A percentile compares a stretch with the other conserved stretches of the same genome.
Conservation (phyloP, 257 asterid species). For the Solanum dulcamara region DNA sequence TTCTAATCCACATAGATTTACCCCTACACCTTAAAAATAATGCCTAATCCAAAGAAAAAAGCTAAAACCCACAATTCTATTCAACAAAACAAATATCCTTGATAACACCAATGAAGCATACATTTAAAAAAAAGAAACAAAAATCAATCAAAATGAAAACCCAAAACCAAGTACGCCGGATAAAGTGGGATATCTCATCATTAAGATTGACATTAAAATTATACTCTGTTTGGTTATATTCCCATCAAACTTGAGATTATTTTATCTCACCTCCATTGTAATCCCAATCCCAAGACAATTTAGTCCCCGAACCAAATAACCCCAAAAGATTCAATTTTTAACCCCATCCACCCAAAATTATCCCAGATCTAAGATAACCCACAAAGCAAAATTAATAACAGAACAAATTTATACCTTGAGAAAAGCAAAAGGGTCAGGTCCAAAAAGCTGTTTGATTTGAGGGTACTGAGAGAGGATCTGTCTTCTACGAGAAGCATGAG, state of each 20-base stretch:
- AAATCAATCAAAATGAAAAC: background rate
- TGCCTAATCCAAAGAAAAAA: background rate
- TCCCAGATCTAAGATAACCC: background rate
- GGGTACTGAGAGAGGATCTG: slow-evolving; percentile 88
- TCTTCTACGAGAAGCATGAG: slow-evolving; percentile 81
- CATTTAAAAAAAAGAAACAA: background rate
- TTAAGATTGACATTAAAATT: background rate
- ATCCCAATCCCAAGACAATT: too few species aligned
- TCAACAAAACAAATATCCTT: background rate
- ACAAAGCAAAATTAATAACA: background rate
- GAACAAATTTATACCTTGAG: slow-evolving; percentile 36
- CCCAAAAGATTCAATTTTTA: background rate
- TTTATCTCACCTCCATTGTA: too few species aligned
- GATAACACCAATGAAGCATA: background rate
- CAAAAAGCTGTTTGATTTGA: slow-evolving; percentile 69
- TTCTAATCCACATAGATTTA: background rate
- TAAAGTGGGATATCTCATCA: too few species aligned
- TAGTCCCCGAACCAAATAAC: too few species aligned
- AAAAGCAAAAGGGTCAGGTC: slow-evolving; percentile 85
- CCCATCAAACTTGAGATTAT: too few species aligned
- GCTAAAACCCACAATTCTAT: background rate
- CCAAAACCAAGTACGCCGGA: background rate
- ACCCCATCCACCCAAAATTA: background rate
- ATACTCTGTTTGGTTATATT: background rate
- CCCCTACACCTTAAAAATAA: background rate